Evolutionary conservation across 768 basidiomycete genomes (phyloP).

Genomic region (Tricholoma saponaceum): DNA sequence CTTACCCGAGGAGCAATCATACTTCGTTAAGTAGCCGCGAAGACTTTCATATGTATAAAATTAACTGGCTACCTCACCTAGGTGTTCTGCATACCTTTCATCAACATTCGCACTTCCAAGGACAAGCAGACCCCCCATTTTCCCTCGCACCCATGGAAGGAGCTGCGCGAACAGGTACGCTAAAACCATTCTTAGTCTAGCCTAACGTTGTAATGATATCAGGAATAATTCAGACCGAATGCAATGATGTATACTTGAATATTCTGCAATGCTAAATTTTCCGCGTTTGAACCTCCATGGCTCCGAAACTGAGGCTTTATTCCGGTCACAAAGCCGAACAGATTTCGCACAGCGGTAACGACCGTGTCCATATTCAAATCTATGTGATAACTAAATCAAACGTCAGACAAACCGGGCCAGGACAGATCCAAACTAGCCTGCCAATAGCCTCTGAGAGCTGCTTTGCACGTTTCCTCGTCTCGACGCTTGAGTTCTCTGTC

Average conservation of each 20-base stretch:
- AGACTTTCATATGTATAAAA: slow-evolving; percentile 46
- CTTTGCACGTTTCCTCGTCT: slow-evolving; percentile 85
- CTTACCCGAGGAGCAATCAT: slow-evolving; percentile 89
- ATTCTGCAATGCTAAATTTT: slow-evolving; percentile 96
- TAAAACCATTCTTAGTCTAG: slow-evolving; percentile 90
- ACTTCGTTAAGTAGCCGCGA: slow-evolving; percentile 96
- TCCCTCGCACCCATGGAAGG: slow-evolving; percentile 86
- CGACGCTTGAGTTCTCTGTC: slow-evolving; percentile 88
- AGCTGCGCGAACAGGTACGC: slow-evolving; percentile 95
- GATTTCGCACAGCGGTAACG: slow-evolving; percentile 75
- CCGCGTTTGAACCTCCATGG: slow-evolving; percentile 81
- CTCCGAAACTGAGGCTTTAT: slow-evolving; percentile 63
- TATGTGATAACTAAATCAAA: slow-evolving; percentile 70
- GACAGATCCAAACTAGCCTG: slow-evolving; percentile 46
- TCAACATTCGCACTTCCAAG: slow-evolving; percentile 99
- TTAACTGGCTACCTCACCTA: neutral
- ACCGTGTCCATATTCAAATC: slow-evolving; percentile 96
- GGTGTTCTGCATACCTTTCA: slow-evolving; percentile 62
- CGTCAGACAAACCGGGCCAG: neutral
- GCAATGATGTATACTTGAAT: slow-evolving; percentile 60
- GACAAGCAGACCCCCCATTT: slow-evolving; percentile 82
- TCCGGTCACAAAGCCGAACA: slow-evolving; percentile 82
- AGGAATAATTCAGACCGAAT: neutral
- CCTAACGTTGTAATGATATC: slow-evolving; percentile 38
- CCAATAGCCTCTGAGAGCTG: slow-evolving; percentile 86